phyloP scores from a whole-genome alignment of 805 yeast species.

The Lachancea fermentati region DNA sequence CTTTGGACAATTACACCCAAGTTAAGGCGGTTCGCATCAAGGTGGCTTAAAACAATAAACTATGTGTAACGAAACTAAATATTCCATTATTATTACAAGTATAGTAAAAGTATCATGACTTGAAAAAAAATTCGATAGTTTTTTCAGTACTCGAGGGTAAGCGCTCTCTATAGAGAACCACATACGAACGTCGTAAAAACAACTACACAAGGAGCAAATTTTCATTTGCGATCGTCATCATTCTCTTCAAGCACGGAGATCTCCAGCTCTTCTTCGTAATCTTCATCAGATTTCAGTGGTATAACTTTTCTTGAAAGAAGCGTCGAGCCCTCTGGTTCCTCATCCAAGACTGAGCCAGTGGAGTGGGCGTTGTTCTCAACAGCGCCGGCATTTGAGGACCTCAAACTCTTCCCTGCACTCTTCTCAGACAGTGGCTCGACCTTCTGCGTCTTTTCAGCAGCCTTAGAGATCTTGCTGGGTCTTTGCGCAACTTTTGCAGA shows the following conservation, averaged over 20 bases:
- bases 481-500: background rate
- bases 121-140: no score
- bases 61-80: background rate
- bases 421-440: slow-evolving; percentile 1
- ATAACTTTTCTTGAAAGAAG: slow-evolving; percentile 9
- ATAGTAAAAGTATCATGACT: background rate
- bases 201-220: no score
- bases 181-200: no score
- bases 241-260: slow-evolving; percentile 11
- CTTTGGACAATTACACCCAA: slow-evolving; percentile 79
- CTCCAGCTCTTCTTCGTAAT: slow-evolving; percentile 10
- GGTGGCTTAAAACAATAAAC: slow-evolving; percentile 7
- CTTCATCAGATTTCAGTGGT: slow-evolving; percentile 5
- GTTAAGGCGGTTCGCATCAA: slow-evolving; percentile 70
- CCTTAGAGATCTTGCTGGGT: background rate
- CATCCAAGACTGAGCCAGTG: background rate
- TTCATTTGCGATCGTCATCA: background rate
- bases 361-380: background rate
- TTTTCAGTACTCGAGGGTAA: no score
- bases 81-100: background rate
- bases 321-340: background rate
- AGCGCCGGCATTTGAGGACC: background rate
- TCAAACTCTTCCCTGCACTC: background rate
- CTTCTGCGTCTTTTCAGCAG: background rate
- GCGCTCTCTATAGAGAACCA: no score